Conservation (phyloP, 805 yeast species). For the Yamadazyma paraphyllophila region DNA sequence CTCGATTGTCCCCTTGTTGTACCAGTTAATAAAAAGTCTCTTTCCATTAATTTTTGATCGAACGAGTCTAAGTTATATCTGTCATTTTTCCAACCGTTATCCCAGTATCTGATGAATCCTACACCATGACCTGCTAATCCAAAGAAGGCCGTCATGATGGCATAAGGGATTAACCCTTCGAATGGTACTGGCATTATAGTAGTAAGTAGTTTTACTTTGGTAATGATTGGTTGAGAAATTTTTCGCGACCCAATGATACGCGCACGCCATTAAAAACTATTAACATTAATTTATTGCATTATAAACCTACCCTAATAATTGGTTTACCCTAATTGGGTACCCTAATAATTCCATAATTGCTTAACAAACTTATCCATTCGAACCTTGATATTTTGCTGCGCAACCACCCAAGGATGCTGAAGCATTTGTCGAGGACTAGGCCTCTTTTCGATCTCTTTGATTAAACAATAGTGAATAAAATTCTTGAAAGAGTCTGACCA, state of each 20-base stretch:
- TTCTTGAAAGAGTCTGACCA: conserved; percentile 86
- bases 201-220: conserved; percentile 3
- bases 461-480: conserved; percentile 76
- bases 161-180: conserved; percentile 46
- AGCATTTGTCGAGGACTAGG: conserved; percentile 95
- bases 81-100: conserved; percentile 48
- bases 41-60: conserved; percentile 54
- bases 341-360: conserved; percentile 54
- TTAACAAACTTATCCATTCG: conserved; percentile 83
- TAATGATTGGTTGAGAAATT: conserved; percentile 14
- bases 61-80: conserved; percentile 42
- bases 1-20: conserved; percentile 65
- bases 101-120: conserved; percentile 46
- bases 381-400: conserved; percentile 69
- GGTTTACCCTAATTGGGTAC: not conserved
- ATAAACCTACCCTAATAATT: too few relatives aligned
- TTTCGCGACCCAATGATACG: conserved; percentile 1
- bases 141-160: conserved; percentile 45
- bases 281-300: too few relatives aligned
- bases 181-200: conserved; percentile 44
- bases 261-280: too few relatives aligned
- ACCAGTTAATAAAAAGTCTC: conserved; percentile 80
- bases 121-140: conserved; percentile 47
- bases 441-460: conserved; percentile 72
- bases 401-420: conserved; percentile 87